Conservation (phyloP, 345 rosid genomes). For the Microcos paniculata region DNA sequence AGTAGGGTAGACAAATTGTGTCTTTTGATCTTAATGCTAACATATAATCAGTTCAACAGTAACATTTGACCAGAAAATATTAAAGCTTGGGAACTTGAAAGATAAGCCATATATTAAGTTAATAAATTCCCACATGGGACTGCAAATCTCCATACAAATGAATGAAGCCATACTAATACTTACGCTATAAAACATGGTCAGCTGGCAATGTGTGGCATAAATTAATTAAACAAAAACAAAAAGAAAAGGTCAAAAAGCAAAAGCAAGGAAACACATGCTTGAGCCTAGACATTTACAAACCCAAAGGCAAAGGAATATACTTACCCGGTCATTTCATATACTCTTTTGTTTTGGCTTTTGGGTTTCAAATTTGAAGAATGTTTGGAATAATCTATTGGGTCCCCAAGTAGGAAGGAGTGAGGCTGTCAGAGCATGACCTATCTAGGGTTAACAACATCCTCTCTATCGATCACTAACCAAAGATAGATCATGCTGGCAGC, state of each 20-base stretch:
- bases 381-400: conserved; percentile 21
- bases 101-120: neutral
- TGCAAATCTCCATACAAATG: neutral
- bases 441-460: conserved; percentile 41
- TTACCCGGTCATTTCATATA: conserved; percentile 6
- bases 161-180: neutral
- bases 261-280: neutral
- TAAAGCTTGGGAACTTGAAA: too few relatives aligned
- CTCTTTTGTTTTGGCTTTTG: neutral
- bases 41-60: too few relatives aligned
- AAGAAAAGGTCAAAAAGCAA: neutral
- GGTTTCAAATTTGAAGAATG: neutral
- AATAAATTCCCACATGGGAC: neutral
- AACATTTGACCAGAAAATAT: too few relatives aligned
- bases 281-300: neutral
- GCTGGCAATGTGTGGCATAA: neutral
- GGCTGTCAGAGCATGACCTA: conserved; percentile 94
- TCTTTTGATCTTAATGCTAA: too few relatives aligned
- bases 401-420: conserved; percentile 75
- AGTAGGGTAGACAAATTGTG: too few relatives aligned
- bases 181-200: neutral
- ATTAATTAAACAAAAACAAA: neutral
- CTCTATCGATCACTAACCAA: conserved; percentile 27
- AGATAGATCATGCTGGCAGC: conserved; percentile 98
- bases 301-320: neutral